These are phyloP conservation scores for Verticillium nubilum DNA, from an alignment of 2,329 filamentous ascomycete genomes.

Conservation along the genomic window DNA sequence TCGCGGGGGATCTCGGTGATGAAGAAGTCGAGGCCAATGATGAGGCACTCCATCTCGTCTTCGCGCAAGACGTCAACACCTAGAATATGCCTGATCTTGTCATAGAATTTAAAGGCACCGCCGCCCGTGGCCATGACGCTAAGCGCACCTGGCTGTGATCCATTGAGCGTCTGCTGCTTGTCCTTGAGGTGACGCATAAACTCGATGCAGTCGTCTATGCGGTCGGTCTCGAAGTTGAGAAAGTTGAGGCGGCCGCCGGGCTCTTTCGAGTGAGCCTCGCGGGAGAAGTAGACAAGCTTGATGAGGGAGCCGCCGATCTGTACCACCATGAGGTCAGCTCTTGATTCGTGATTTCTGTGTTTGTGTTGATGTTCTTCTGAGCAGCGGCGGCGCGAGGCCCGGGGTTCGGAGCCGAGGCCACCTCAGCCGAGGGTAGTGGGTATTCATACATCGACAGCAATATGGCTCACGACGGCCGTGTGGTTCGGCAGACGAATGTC, in stretches of 20 bases:
- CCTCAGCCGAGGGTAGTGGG: background rate
- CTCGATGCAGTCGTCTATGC: constrained; percentile 87
- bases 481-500: constrained; percentile 97
- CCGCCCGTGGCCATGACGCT: constrained; percentile 95
- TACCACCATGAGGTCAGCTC: constrained; percentile 1
- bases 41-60: constrained; percentile 98
- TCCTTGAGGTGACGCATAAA: constrained; percentile 84
- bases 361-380: background rate
- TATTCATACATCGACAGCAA: constrained; percentile 76
- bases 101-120: constrained; percentile 95
- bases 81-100: constrained; percentile 76
- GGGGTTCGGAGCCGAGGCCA: background rate
- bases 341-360: background rate
- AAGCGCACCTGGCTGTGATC: constrained; percentile 63
- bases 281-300: constrained; percentile 96
- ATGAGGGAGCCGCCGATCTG: constrained; percentile 94
- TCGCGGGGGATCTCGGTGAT: constrained; percentile 96
- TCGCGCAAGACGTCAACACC: constrained; percentile 86
- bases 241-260: constrained; percentile 91
- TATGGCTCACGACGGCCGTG: constrained; percentile 90
- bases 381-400: background rate
- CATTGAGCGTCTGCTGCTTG: constrained; percentile 73
- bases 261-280: constrained; percentile 72
- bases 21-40: constrained; percentile 96
- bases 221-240: constrained; percentile 91